A percentile compares a stretch with the other conserved stretches of the same genome.
Conservation (phyloP, 495 filamentous ascomycete genomes). For the Hypoxylon lienhwacheense region DNA sequence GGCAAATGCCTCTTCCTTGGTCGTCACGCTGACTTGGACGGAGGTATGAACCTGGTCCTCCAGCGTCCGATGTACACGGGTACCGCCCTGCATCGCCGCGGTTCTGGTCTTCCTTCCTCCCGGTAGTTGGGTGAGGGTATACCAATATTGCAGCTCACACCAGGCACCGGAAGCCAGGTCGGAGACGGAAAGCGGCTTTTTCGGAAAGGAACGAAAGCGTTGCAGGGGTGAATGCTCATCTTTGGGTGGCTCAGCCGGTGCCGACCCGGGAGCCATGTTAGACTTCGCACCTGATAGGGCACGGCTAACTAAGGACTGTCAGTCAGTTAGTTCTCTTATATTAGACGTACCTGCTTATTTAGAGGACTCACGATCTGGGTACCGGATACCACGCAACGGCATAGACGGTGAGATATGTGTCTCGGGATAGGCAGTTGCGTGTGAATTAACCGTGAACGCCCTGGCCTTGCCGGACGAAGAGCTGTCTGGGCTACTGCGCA, state of each 20-base stretch:
- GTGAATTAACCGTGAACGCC: background rate
- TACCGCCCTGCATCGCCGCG: constrained; percentile 79
- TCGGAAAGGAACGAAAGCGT: constrained; percentile 76
- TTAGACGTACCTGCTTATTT: background rate
- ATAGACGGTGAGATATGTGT: background rate
- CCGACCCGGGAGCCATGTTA: constrained; percentile 3
- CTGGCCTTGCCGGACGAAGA: background rate
- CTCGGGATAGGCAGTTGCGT: constrained; percentile 14
- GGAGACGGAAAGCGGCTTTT: constrained; percentile 83
- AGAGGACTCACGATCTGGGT: constrained; percentile 54
- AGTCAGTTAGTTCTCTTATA: constrained; percentile 56
- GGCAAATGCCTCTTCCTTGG: constrained; percentile 80
- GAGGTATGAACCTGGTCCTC: constrained; percentile 82
- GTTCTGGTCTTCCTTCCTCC: constrained; percentile 72
- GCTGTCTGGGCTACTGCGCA: background rate
- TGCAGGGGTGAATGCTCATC: constrained; percentile 53
- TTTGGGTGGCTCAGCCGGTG: background rate
- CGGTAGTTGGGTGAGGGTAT: constrained; percentile 69
- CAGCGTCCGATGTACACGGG: constrained; percentile 73
- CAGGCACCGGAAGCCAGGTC: constrained; percentile 87
- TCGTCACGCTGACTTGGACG: constrained; percentile 69
- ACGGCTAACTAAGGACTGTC: constrained; percentile 67
- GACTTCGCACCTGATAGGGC: constrained; percentile 32
- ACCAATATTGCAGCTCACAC: constrained; percentile 96
- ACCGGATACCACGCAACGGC: constrained; percentile 36